Evolutionary conservation across 306 rosid genomes (phyloP), one percentile per base, ranked within the genome.

Genomic region (Sechiopsis laciniata): DNA sequence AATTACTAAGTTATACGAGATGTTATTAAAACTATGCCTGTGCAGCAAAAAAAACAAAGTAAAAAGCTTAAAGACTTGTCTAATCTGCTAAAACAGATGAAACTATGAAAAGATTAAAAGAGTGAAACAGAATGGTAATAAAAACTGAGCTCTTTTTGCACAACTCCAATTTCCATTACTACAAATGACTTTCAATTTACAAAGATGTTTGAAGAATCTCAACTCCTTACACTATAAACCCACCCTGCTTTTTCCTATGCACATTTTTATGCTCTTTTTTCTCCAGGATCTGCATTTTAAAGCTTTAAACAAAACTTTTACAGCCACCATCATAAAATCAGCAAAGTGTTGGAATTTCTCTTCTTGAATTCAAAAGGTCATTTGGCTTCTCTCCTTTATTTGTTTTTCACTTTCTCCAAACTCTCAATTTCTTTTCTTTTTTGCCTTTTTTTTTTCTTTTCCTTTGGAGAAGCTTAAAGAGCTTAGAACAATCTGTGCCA

Each of bases 151-250:
- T 68, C 13, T 21, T 68, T 42, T 11, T 48, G 73, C 73, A 20
- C 16, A 69, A 69, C 22, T 21, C 21, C 22, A 53, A 8, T 69
- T 22, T 50, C 22, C 48, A 51, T 70, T 70, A 16, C 48, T 52
- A 59, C 16, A 51, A 70, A 50, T 19, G 14, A 70, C 74, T 24
- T 15, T 26, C 60, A 51, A 70, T 70, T 70, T 70, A 70, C 74
- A 70, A 52, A 70, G 74, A 51, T 52, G 59, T 24, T 70, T 69
- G 73, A 68, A 48, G 73, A 68, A 68, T 68, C 73, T 69, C 57
- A 21, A 50, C 58, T 69, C 45, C 21, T 50, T 69, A 0, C 73
- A 60, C 66, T 60, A 60, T 68, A 48, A 22, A 51, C 74, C 74
- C 56, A 51, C 74, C 46, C 60, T 21, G 24, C 59, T n/a, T 17